Base-by-base conservation (phyloP, 805 yeast genomes). In the Wickerhamiella musiphila region DNA sequence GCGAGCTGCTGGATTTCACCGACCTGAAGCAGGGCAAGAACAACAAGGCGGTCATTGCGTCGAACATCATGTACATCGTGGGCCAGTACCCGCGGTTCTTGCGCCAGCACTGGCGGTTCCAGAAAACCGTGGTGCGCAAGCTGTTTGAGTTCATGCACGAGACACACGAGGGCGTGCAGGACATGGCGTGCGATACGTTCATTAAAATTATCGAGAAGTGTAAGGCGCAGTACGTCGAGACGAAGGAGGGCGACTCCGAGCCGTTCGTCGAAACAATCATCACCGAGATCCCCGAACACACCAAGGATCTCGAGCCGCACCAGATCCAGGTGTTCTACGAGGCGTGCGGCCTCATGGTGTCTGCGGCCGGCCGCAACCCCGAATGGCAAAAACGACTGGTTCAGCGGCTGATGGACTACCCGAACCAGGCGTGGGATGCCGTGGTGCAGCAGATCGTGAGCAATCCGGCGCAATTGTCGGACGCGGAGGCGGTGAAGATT, bases 151-250 rank as follows among this genome's bases (percentile, higher is more conserved):
- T 90, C 51, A 90, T 90, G 99, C 96, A 90, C 61, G 99, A 90
- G 65, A 83, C 95, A n/a, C 99, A 90, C 57, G 99, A 86, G 57
- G 98, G 98, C 61, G 98, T 90, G 39, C 98, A 90, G 60, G 98
- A 90, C 57, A 90, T 90, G 98, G 98, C 99, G 6, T 90, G 98
- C 63, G 99, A 90, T 56, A 90, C 99, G 1, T 90, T 90, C 52
- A 86, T 86, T 52, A 90, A 90, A 56, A 90, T 90, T 54, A 81
- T 94, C 15, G 75, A 71, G 44, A 90, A 90, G 58, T 90, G 98
- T 66, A 84, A 83, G 57, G 73, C 84, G 43, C 95, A 86, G 56
- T 90, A 90, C 56, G 93, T 86, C 25, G 76, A 78, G 30, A 75
- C 70, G 44, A 95, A 86, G 57, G 68, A 71, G 14, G 76, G 74